Evolutionary conservation across 345 rosid species (phyloP), one percentile per base, ranked within the genome.

Genomic region (Pugionium cornutum): DNA sequence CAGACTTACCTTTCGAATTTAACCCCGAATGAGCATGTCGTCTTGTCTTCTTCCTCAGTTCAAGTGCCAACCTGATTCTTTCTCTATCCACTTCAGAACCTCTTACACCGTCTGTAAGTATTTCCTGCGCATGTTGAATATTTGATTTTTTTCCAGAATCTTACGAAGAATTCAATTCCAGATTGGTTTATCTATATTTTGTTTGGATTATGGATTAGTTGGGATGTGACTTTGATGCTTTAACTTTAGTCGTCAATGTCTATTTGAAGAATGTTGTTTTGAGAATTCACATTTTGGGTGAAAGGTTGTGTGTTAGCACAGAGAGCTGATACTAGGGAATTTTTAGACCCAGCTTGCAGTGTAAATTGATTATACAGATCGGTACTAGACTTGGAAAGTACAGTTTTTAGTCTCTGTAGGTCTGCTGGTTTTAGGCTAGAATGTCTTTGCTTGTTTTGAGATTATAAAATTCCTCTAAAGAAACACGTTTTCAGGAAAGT

Each of bases 31-130:
- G 73, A 67, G 64, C 34, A 74, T 74, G 77, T 74, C 77, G 4
- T 89, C 98, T 44, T 89, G 92, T 80, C 80, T 92, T 31, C 78
- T 92, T 61, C 97, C 92, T 4, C 96, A 84, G 79, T 86, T 92
- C 84, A 92, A 88, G 84, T 89, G 97, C 74, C 95, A 81, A 18
- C 95, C 95, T 7, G 92, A 80, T 77, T 64, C 81, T 18, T 82
- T 92, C 81, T 76, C 81, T 74, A 60, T 84, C 69, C 88, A 84
- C 33, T 81, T 86, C 82, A 79, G 81, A 66, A 58, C 83, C 73
- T 81, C 77, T 67, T 75, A 51, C 41, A 59, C 75, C 60, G 72
- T 61, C 66, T 59, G 78, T 75, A 56, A 55, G 65, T 39, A 61
- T 59, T 49, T 60, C 52, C 62, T 41, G 31, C 42, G 49, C 32